Base-by-base conservation (phyloP, 2,329 filamentous ascomycete genomes). In the Trichoderma cornu-damae region DNA sequence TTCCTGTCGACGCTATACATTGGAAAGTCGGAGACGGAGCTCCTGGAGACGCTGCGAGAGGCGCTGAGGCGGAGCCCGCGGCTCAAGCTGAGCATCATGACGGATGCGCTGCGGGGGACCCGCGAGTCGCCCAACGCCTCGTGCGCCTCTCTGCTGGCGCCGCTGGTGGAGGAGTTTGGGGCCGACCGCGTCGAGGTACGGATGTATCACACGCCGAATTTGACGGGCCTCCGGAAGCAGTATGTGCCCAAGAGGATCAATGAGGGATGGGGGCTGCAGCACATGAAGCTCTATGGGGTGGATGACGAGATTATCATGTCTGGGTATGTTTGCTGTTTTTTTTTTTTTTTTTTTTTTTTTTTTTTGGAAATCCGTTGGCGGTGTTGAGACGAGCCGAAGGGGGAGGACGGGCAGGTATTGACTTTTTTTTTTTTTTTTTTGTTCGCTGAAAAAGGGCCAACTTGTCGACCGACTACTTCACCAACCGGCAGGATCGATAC, bases 1-100 rank as follows among this genome's bases (percentile, higher is more conserved):
- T 99, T 95, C 70, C 77, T 99, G 49, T 96, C 92, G n/a, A 99
- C 94, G 0, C 76, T 99, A 52, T 99, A 99, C 70, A 94, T 99
- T 69, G 94, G 94, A 61, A 96, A 93, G 71, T 88, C 88, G 1
- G 94, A 99, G 73, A 81, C 87, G 72, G 94, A 97, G 65, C 79
- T 99, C 67, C 90, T 97, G 58, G 79, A 84, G 16, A 90, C 87
- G 0, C 77, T 99, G 42, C 86, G 85, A 63, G 79, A 88, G 61
- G 88, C 92, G 5, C 79, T 99, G 11, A 80, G 82, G 49, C 76
- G 76, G 8, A 96, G 95, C 61, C 86, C 89, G 0, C 75, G 87
- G 5, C 80, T 99, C 22, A 86, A 84, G 66, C 80, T 99, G 42
- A 96, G 90, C 62, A 90, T 99, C 63, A 78, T 99, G 16, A 96